phyloP scores from a whole-genome alignment of 495 filamentous ascomycete species.

The Niebla homalea region DNA sequence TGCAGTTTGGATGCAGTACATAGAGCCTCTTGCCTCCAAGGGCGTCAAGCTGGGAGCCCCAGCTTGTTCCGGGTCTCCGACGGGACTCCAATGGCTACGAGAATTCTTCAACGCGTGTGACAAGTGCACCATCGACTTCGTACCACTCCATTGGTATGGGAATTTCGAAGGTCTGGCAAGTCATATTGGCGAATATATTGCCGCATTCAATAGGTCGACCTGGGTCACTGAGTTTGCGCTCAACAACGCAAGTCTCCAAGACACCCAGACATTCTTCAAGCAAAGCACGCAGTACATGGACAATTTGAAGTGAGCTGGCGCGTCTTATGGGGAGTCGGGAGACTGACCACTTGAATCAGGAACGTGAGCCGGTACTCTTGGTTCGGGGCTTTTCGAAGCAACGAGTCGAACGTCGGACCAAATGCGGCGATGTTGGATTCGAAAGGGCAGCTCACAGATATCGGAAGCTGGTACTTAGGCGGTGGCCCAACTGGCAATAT shows the following conservation, averaged over 20 bases:
- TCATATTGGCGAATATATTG: constrained; percentile 53
- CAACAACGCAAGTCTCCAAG: constrained; percentile 29
- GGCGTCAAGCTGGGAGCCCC: constrained; percentile 47
- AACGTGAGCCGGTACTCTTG: constrained; percentile 62
- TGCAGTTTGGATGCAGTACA: constrained; percentile 47
- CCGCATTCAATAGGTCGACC: constrained; percentile 34
- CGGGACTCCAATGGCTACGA: constrained; percentile 50
- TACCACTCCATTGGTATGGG: constrained; percentile 67
- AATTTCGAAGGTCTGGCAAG: constrained; percentile 59
- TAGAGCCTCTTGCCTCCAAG: constrained; percentile 46
- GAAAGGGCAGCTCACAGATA: constrained; percentile 27
- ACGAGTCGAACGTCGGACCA: constrained; percentile 45
- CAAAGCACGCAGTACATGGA: constrained; percentile 14
- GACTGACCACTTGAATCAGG: constrained; percentile 21
- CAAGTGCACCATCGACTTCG: constrained; percentile 54
- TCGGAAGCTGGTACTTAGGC: constrained; percentile 8
- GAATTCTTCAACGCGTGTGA: constrained; percentile 42
- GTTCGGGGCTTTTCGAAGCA: constrained; percentile 58
- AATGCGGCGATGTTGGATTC: constrained; percentile 29
- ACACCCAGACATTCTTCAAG: constrained; percentile 34
- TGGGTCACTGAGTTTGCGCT: constrained; percentile 66
- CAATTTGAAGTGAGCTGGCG: constrained; percentile 3
- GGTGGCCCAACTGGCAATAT: constrained; percentile 1
- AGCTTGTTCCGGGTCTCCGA: constrained; percentile 39
- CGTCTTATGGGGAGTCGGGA: constrained; percentile 9